Evolutionary conservation across 2,329 filamentous ascomycete genomes (phyloP).

Genomic region (Fusarium nematophilum): DNA sequence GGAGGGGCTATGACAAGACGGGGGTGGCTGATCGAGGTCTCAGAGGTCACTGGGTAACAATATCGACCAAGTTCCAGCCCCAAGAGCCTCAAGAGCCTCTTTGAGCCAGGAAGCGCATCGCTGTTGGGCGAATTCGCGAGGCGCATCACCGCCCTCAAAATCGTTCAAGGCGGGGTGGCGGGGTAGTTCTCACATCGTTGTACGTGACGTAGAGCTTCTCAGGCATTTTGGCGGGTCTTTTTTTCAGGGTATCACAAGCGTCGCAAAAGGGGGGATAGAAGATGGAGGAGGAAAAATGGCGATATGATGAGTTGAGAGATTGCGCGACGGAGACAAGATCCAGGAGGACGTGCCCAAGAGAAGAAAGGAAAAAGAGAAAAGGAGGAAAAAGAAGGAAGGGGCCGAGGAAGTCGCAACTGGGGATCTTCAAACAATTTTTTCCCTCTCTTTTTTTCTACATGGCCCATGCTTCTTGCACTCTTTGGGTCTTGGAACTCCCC

Average conservation of each 20-base stretch:
- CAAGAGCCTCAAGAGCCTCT: neutral
- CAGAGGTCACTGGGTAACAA: neutral
- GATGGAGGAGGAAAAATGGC: conserved; percentile 5
- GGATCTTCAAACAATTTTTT: conserved; percentile 43
- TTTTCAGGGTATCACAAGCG: conserved; percentile 22
- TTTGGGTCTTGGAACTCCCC: conserved; percentile 25
- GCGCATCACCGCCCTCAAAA: conserved; percentile 33
- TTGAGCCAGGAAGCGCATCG: conserved; percentile 10
- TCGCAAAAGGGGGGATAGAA: conserved; percentile 3
- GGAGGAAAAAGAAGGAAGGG: conserved; percentile 14
- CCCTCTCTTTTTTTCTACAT: conserved; percentile 22
- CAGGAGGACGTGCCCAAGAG: conserved; percentile 32
- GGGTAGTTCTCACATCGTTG: conserved; percentile 76
- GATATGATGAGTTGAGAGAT: neutral
- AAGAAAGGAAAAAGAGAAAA: conserved; percentile 22
- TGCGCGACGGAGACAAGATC: conserved; percentile 24
- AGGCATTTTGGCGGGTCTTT: conserved; percentile 69
- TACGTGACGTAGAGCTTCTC: conserved; percentile 92
- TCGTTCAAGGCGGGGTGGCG: conserved; percentile 42
- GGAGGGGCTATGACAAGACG: neutral
- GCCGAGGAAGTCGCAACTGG: conserved; percentile 29
- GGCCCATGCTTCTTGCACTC: conserved; percentile 24
- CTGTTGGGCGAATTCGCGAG: conserved; percentile 17
- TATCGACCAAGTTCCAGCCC: neutral
- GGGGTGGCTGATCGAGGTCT: neutral